Base-by-base conservation (phyloP, 768 basidiomycete genomes). In the Hortiboletus flavorubellus region DNA sequence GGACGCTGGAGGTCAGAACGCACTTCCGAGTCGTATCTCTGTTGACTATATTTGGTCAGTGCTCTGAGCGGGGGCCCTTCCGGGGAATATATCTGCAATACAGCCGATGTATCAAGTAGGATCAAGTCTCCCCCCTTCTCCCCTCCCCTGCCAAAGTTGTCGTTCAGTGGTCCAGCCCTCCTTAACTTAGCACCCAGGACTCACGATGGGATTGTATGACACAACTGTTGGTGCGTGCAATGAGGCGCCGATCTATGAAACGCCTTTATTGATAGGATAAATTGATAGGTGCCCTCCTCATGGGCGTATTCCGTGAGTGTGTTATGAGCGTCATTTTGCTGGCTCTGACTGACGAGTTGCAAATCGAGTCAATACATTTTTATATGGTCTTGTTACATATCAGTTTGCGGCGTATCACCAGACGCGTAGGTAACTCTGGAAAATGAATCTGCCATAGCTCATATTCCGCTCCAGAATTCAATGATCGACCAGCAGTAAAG, bases 341-440 rank as follows among this genome's bases (percentile, higher is more conserved):
- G 34, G 26, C 6, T 6, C 8, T 5, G 14, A 11, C 12, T 51
- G 38, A 61, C 8, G 8, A 2, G 8, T 21, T n/a, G 15, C 23
- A 9, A 31, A 16, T 7, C 18, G 34, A 66, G 64, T 66, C 35
- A 66, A 66, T 31, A 66, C 64, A 18, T 65, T 49, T 34, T 59
- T 78, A 7, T 78, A 75, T 53, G 77, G 77, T 2, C 67, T 78
- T n/a, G 77, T 78, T 52, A 67, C 70, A 8, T 75, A 72, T 61
- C 75, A 76, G 53, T 78, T 78, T 55, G 66, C 73, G 8, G 59
- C 69, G 5, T 78, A 78, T 54, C 66, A 71, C 57, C 69, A 66
- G 45, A 56, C 54, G 39, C 38, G 54, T 51, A 47, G 41, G 64
- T 54, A 4, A 12, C 12, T 8, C 8, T 8, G 0, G 18, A 41